These are phyloP conservation scores for Aegilops longissima DNA, from an alignment of 176 grass and related monocot species.

Conservation along the genomic window DNA sequence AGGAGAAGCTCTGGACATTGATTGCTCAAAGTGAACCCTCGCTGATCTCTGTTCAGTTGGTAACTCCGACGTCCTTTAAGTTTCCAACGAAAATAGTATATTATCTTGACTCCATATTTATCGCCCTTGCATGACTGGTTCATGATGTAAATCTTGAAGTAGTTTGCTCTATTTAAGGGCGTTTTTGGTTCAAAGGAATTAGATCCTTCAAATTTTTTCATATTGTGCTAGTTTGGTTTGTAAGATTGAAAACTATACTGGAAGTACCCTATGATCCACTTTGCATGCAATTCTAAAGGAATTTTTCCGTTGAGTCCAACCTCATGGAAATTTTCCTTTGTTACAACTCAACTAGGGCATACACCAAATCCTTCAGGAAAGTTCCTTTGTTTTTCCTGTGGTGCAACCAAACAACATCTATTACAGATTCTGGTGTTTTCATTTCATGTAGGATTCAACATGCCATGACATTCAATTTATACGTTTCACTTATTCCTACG, in stretches of 20 bases:
- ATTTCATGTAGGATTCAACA: not conserved
- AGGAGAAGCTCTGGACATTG: slow-evolving; percentile 89
- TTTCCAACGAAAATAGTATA: slow-evolving; percentile 12
- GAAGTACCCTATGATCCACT: too few species aligned
- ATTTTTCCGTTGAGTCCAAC: not conserved
- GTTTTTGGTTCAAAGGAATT: not conserved
- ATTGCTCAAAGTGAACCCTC: slow-evolving; percentile 90
- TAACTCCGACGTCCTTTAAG: slow-evolving; percentile 34
- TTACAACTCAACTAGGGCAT: not conserved
- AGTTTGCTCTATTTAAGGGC: not conserved
- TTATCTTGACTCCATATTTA: slow-evolving; percentile 26
- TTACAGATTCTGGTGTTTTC: not conserved
- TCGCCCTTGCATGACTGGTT: not conserved
- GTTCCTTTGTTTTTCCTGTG: not conserved
- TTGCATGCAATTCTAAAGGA: not conserved
- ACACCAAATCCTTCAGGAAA: not conserved
- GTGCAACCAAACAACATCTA: not conserved
- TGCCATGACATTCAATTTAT: not conserved
- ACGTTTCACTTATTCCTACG: not conserved
- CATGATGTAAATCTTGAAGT: not conserved
- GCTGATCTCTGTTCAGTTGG: slow-evolving; percentile 75
- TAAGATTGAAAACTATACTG: not conserved
- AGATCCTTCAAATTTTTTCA: not conserved
- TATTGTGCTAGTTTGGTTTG: not conserved
- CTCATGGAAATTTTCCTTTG: not conserved